Percentiles rank a stretch among this genome's conserved stretches.
phyloP scores from a whole-genome alignment of 2,329 filamentous ascomycete species.

The Xylaria sp. region DNA sequence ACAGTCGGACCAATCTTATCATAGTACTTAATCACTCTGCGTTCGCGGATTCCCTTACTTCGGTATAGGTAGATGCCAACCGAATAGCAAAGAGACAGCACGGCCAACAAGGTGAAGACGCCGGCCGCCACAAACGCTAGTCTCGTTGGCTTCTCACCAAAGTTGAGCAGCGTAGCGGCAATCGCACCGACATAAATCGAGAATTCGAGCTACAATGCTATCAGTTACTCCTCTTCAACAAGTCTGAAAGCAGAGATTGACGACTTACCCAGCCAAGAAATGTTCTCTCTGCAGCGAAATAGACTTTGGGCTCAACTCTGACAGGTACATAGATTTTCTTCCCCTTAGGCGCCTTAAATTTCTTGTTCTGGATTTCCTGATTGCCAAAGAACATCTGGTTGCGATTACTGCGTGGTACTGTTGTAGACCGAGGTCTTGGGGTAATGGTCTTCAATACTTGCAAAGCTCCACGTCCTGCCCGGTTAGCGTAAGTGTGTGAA shows the following conservation, averaged over 20 bases:
- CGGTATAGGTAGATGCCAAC: slow-evolving; percentile 88
- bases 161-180: slow-evolving; percentile 84
- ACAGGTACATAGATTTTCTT: slow-evolving; percentile 97
- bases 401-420: slow-evolving; percentile 67
- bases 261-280: slow-evolving; percentile 87
- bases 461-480: slow-evolving; percentile 55
- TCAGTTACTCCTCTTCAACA: slow-evolving; percentile 12
- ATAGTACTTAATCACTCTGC: slow-evolving; percentile 89
- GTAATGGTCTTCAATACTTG: slow-evolving; percentile 60
- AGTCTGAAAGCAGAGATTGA: background rate
- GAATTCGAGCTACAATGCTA: slow-evolving; percentile 78
- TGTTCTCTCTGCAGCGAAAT: slow-evolving; percentile 94
- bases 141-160: slow-evolving; percentile 67
- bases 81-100: slow-evolving; percentile 82
- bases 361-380: slow-evolving; percentile 65
- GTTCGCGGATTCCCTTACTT: slow-evolving; percentile 82
- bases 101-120: slow-evolving; percentile 83
- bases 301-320: slow-evolving; percentile 96
- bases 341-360: slow-evolving; percentile 78
- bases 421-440: slow-evolving; percentile 64
- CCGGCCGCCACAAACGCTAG: slow-evolving; percentile 75
- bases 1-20: slow-evolving; percentile 86
- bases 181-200: slow-evolving; percentile 93
- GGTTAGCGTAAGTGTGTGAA: slow-evolving; percentile 56
- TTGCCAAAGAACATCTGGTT: slow-evolving; percentile 63